Conservation (phyloP, 23 red algal genomes). For the Rhodosorus marinus region DNA sequence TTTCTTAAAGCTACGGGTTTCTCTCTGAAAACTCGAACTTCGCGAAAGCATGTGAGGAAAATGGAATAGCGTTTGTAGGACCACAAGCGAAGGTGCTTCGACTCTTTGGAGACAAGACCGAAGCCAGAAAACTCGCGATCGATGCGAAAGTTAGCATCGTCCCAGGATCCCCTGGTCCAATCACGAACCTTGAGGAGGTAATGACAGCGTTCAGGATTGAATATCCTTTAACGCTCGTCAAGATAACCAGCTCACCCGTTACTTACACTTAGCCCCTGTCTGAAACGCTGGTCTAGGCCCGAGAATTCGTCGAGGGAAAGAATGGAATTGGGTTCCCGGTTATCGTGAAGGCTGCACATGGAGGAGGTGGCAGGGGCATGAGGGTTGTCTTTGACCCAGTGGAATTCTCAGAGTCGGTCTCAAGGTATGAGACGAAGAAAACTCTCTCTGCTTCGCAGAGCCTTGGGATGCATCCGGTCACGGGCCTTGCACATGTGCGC, state of each 20-base stretch:
- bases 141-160: conserved; percentile 9
- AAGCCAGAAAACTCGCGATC: conserved; percentile 7
- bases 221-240: too few relatives aligned
- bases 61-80: conserved; percentile 23
- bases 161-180: conserved; percentile 8
- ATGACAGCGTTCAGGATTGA: too few relatives aligned
- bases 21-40: conserved; percentile 10
- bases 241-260: too few relatives aligned
- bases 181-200: background rate
- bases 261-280: too few relatives aligned
- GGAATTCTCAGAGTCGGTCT: conserved; percentile 4
- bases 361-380: conserved; percentile 40
- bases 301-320: background rate
- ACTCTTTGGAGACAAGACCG: conserved; percentile 14
- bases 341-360: conserved; percentile 21
- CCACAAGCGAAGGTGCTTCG: background rate
- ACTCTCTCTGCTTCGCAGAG: too few relatives aligned
- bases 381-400: conserved; percentile 2
- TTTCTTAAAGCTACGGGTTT: too few relatives aligned
- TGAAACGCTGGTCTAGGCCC: too few relatives aligned
- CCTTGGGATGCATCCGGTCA: too few relatives aligned
- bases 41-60: conserved; percentile 2
- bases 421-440: too few relatives aligned
- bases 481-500: too few relatives aligned
- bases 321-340: conserved; percentile 17